Evolutionary conservation across 495 filamentous ascomycete genomes (phyloP), one percentile per base, ranked within the genome.

Genomic region (Aspergillus taichungensis): DNA sequence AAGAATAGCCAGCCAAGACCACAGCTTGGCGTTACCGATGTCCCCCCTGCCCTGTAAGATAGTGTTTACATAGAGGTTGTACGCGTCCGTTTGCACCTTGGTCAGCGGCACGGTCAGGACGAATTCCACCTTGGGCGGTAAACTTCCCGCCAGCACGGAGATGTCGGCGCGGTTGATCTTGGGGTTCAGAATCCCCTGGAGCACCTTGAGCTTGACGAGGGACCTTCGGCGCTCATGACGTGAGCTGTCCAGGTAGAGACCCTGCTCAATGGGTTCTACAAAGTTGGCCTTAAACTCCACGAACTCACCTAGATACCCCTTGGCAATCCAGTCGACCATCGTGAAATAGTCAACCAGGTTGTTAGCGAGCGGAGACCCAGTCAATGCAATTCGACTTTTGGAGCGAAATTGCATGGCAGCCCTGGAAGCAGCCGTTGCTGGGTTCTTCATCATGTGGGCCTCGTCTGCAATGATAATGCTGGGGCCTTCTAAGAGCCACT

Each of bases 251-350:
- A 57, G 51, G 39, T 73, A 83, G 0, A 88, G 70, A 0, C 90
- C 91, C 29, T 72, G 63, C 18, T 77, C 60, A 47, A 97, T 95
- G 0, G 87, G 87, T 10, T 79, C 74, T 4, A 78, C 69, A 51
- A 84, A 97, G 24, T 79, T 71, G 0, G 68, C 57, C 33, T 66
- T 69, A 59, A 97, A 97, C 54, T 88, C 79, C 0, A 45, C 46
- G 3, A 64, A 52, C 6, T 74, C 70, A 11, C 85, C 88, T 5
- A 96, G 70, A 52, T 85, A 95, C 27, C 75, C 76, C 3, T 87
- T 84, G 4, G 86, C 78, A 30, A 92, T 80, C 89, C 89, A 97
- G 42, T 91, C 79, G 40, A 97, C 83, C 78, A 95, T 84, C 6
- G 82, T 60, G 53, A 81, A 87, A 54, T 94, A 94, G 49, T 97